Evolutionary conservation across 192 early-diverging fungal species (phyloP), one percentile per base, ranked within the genome.

Genomic region (Podila epigama): DNA sequence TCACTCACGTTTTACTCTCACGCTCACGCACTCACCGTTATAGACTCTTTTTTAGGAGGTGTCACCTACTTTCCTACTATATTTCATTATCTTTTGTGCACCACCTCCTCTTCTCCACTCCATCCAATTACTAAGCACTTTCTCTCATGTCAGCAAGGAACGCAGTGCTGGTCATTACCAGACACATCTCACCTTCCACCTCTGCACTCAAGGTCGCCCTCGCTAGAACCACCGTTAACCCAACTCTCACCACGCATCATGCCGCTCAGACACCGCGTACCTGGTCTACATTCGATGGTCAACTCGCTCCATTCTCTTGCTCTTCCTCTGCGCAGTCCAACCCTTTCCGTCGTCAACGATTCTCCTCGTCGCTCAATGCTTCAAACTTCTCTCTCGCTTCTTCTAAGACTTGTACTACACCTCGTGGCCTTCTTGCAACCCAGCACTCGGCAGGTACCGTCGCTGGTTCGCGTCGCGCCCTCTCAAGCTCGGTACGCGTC

Each of bases 121-220:
- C 20, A 22, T 22, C 44, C 25, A 18, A 48, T 48, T 48, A 22
- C 7, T 44, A 15, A 42, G 40, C 41, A 48, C n/a, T 36, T 9
- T 10, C 25, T 18, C 51, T 32, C 32, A 75, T 75, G 72, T 58
- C 72, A 54, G 34, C 72, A 51, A 66, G 60, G 62, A 70, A 75
- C 55, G 72, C 72, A 64, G 72, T 75, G 53, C 60, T 75, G 28
- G 65, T 75, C 55, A 75, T 75, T 35, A 75, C 72, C 22, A 66
- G 61, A 37, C 64, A 64, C 41, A 59, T 75, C 53, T 75, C 72
- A 59, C 72, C 72, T 29, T 68, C 72, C 0, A 55, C 64, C 48
- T 60, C 67, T 44, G 16, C 66, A 28, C 59, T 75, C 59, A 75
- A 63, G 58, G 65, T 75, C 42, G 72, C 72, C 27, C 65, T 75